Percentiles rank a stretch among this genome's conserved stretches.
Conservation (phyloP, 768 basidiomycete genomes). For the Suillus cothurnatus region DNA sequence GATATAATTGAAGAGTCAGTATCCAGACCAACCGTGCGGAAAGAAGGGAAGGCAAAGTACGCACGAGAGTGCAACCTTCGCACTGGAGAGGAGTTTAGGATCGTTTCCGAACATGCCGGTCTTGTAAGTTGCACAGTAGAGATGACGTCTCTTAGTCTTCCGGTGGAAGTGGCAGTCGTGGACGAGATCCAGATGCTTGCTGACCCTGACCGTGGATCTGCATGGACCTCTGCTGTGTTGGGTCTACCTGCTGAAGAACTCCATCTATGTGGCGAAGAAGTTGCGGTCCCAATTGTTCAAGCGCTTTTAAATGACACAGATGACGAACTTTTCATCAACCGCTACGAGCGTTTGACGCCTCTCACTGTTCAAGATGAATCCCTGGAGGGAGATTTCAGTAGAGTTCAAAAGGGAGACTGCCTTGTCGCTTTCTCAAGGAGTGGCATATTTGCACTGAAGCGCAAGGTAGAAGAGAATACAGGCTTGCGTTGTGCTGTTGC, state of each 20-base stretch:
- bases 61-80: constrained; percentile 78
- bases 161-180: constrained; percentile 82
- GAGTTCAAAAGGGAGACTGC: constrained; percentile 83
- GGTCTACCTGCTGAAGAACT: constrained; percentile 77
- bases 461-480: constrained; percentile 66
- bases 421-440: constrained; percentile 82
- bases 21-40: constrained; percentile 30
- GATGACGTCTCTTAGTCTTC: constrained; percentile 60
- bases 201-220: constrained; percentile 73
- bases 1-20: constrained; percentile 25
- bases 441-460: constrained; percentile 77
- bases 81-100: constrained; percentile 88
- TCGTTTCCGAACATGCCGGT: constrained; percentile 57
- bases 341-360: constrained; percentile 89
- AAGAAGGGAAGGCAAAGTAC: constrained; percentile 47
- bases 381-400: constrained; percentile 58
- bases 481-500: constrained; percentile 87
- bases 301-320: constrained; percentile 72
- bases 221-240: constrained; percentile 84
- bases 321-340: constrained; percentile 77
- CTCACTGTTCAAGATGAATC: constrained; percentile 68
- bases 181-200: constrained; percentile 98
- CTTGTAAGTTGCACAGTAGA: constrained; percentile 90
- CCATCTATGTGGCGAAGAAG: constrained; percentile 95
- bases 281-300: constrained; percentile 80